Percentiles rank a stretch among this genome's conserved stretches.
Evolutionary conservation across 352 stramenopile species (phyloP).

Genomic region (Peronospora belbahrii): DNA sequence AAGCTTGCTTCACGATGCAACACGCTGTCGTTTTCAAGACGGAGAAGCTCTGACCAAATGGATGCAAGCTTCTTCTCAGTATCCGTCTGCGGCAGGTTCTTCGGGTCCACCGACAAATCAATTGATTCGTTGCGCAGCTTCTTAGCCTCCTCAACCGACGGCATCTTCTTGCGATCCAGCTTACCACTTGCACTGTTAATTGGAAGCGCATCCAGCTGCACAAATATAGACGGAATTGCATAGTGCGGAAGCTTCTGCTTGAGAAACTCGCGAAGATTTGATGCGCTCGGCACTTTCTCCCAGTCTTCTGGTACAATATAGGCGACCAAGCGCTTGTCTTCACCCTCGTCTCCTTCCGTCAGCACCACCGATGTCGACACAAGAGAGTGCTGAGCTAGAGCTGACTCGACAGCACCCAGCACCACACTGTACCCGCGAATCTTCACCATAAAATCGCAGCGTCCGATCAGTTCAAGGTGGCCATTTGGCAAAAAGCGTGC

Average conservation of each 20-base stretch:
- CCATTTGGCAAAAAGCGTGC: conserved; percentile 86
- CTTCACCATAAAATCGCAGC: conserved; percentile 95
- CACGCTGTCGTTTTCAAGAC: conserved; percentile 43
- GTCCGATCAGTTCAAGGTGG: conserved; percentile 88
- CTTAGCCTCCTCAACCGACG: conserved; percentile 53
- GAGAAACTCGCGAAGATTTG: conserved; percentile 56
- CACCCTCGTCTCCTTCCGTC: conserved; percentile 72
- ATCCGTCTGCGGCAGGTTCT: conserved; percentile 42
- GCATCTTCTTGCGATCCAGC: conserved; percentile 84
- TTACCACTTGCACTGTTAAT: conserved; percentile 86
- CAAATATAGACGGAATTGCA: conserved; percentile 72
- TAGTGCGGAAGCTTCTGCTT: conserved; percentile 78
- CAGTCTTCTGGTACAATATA: conserved; percentile 85
- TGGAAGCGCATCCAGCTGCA: conserved; percentile 77
- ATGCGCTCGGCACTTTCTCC: conserved; percentile 54
- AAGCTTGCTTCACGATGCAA: conserved; percentile 62
- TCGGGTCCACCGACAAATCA: conserved; percentile 43
- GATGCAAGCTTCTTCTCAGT: conserved; percentile 51
- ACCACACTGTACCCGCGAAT: conserved; percentile 93
- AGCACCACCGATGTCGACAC: conserved; percentile 88
- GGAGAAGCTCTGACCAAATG: conserved; percentile 64
- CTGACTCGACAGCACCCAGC: conserved; percentile 86
- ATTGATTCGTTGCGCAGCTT: conserved; percentile 67
- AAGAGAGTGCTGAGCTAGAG: conserved; percentile 76
- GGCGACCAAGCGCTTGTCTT: conserved; percentile 89